Evolutionary conservation across 2,329 filamentous ascomycete species (phyloP), one percentile per base, ranked within the genome.

Genomic region (Aureobasidium melanogenum): DNA sequence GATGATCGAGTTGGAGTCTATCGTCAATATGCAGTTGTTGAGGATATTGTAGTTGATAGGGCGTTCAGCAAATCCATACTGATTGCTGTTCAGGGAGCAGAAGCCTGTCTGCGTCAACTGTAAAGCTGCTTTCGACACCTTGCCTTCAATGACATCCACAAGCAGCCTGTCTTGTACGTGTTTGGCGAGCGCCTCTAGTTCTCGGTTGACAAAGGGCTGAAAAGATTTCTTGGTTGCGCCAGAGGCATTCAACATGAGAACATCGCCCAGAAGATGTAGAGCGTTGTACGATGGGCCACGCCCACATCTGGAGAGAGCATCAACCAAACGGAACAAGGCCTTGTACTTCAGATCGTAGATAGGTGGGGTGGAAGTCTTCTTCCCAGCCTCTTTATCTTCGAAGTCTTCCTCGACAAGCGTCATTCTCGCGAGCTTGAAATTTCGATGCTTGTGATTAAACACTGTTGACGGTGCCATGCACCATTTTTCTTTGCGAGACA

Each of bases 291-390:
- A 32, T 5, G 66, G 67, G 15, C 67, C 68, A 30, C 61, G 65
- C n/a, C 69, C 68, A 47, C 67, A 69, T 39, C 66, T 66, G 44
- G 61, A 66, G 8, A 70, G 63, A 19, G 66, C 63, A 19, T 63
- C 52, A 2, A 63, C 65, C 2, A 70, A 38, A 7, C 69, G 65
- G 52, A 66, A 70, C 26, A 62, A 51, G 3, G 64, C 66, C 43
- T 66, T 65, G 32, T 63, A 6, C 12, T 55, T 60, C 17, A 62
- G 26, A 32, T 67, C 64, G 22, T 56, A 34, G 15, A 54, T 32
- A 17, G 60, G n/a, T n/a, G 55, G 22, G 6, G 34, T 48, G 3
- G 3, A 15, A 10, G n/a, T 28, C 19, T 28, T 32, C 17, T 22
- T 41, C 28, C 24, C 43, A n/a, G 19, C 34, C 6, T n/a, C 19